Base-by-base conservation (phyloP, 345 rosid species). In the Carallia brachiata region DNA sequence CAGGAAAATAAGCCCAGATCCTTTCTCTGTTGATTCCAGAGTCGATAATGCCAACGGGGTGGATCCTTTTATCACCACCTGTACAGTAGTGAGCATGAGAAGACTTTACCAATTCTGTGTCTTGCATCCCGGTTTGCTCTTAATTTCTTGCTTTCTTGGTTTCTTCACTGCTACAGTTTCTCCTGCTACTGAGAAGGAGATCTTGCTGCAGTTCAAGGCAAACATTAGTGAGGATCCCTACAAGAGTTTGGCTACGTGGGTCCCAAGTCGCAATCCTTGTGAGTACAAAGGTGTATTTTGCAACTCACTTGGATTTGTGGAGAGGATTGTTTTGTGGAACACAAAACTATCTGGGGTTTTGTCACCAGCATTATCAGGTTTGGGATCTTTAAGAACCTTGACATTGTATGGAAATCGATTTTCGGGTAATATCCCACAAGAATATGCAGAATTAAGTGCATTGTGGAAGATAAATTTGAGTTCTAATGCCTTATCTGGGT, bases 381-480 rank as follows among this genome's bases (percentile, higher is more conserved):
- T 95, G 65, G 80, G 65, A 74, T 88, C 81, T 58, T 48, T 95
- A 69, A 86, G 97, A 74, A 92, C 88, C 68, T 82, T 95, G 89
- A 85, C 90, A 68, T 87, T 95, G 84, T 95, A 80, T 75, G 97
- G 97, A 44, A 95, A 95, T 74, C 81, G 77, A 63, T 90, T 95
- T 81, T 80, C 89, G 37, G 96, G 99, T 70, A 92, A 88, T 52
- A 70, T 95, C 77, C 99, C 97, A 8, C 57, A 28, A 47, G 97
- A 92, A 70, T 95, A 87, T 79, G 85, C 82, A 10, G 77, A 79
- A 62, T 75, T 95, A 28, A 78, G 79, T 62, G 84, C 96, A 39
- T 82, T 95, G 68, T 89, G 97, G 97, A 92, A 89, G 84, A 92
- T 95, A 68, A 95, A 95, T 81, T 80, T 95, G 74, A 95, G 99